These are phyloP conservation scores for Podospora pseudoanserina DNA, from an alignment of 495 filamentous ascomycete species.

Conservation along the genomic window DNA sequence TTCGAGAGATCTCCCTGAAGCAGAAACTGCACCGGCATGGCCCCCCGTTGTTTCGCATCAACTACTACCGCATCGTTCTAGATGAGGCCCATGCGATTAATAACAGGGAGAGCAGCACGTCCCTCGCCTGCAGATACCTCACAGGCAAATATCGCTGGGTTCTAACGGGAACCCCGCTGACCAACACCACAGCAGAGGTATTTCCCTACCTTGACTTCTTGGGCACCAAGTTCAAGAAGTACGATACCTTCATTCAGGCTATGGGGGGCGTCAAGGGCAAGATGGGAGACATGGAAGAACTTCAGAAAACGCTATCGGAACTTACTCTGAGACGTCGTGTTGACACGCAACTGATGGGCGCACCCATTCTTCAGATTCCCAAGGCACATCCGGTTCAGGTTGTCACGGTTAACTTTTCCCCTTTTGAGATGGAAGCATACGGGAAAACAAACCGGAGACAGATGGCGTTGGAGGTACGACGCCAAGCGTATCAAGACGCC, in stretches of 20 bases:
- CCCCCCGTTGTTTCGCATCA: constrained; percentile 42
- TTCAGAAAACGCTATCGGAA: background rate
- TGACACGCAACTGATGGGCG: constrained; percentile 48
- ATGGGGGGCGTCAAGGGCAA: constrained; percentile 42
- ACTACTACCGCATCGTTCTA: constrained; percentile 54
- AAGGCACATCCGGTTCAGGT: constrained; percentile 23
- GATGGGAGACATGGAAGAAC: background rate
- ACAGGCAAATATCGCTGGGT: constrained; percentile 55
- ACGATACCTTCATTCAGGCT: constrained; percentile 29
- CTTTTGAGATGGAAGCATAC: background rate
- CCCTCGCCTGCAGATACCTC: constrained; percentile 52
- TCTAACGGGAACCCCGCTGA: constrained; percentile 59
- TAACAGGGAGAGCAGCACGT: constrained; percentile 46
- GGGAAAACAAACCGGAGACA: background rate
- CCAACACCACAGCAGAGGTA: constrained; percentile 40
- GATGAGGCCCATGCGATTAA: constrained; percentile 65
- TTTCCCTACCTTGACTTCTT: constrained; percentile 59
- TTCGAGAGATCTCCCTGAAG: constrained; percentile 7
- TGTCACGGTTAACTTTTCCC: constrained; percentile 8
- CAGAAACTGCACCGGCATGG: background rate
- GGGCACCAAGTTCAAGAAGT: constrained; percentile 38
- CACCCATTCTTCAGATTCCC: constrained; percentile 56
- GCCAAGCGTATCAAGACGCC: background rate
- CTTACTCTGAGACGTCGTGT: constrained; percentile 21
- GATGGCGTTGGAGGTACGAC: background rate